phyloP scores from a whole-genome alignment of 2,329 filamentous ascomycete genomes.

The Penicillium vulpinum region DNA sequence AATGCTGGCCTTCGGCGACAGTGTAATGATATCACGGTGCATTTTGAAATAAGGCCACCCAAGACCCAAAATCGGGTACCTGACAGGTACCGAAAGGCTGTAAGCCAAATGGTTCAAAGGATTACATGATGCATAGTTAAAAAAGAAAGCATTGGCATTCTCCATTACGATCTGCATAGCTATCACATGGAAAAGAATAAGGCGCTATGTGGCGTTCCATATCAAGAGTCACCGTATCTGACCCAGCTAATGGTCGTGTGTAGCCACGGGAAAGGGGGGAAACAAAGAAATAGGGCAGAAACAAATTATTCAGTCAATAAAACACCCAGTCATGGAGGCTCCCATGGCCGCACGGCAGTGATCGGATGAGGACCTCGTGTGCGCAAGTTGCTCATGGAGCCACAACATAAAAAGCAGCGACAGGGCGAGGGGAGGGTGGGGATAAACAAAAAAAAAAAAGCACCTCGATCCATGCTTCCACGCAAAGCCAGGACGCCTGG shows the following conservation, averaged over 20 bases:
- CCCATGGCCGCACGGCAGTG: background rate
- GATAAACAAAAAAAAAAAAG: background rate
- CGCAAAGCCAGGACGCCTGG: slow-evolving; percentile 4
- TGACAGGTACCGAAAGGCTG: slow-evolving; percentile 8
- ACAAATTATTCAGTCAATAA: slow-evolving; percentile 4
- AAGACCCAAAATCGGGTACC: slow-evolving; percentile 12
- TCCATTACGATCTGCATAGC: slow-evolving; percentile 15
- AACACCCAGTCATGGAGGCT: slow-evolving; percentile 6
- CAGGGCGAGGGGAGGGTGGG: background rate
- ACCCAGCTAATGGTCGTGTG: background rate
- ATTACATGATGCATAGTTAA: background rate
- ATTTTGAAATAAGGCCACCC: slow-evolving; percentile 13
- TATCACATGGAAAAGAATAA: slow-evolving; percentile 4
- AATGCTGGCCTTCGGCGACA: background rate
- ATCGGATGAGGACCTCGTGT: background rate
- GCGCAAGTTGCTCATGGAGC: background rate
- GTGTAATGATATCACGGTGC: slow-evolving; percentile 19
- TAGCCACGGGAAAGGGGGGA: background rate
- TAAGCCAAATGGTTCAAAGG: background rate
- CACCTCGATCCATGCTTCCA: background rate
- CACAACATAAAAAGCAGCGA: background rate
- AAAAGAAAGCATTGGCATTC: slow-evolving; percentile 16
- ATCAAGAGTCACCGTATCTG: background rate
- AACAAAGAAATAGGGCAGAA: slow-evolving; percentile 6
- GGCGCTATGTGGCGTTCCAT: background rate